A percentile compares a stretch with the other conserved stretches of the same genome.
These are phyloP conservation scores for Pseudevernia furfuracea DNA, from an alignment of 495 filamentous ascomycete genomes.

Conservation along the genomic window DNA sequence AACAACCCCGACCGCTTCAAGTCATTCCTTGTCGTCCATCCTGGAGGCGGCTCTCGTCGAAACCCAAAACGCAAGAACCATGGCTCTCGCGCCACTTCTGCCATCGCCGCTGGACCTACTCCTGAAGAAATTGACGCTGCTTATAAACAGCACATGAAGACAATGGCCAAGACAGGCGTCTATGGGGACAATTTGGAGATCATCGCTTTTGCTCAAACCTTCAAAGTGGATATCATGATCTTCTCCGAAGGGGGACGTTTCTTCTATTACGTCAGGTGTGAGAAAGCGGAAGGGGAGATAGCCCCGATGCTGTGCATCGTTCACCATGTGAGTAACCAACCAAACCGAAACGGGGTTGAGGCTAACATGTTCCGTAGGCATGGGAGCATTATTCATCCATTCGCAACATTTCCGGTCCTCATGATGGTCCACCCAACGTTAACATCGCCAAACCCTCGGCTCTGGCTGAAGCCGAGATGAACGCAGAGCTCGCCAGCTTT, in stretches of 20 bases:
- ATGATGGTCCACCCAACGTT: conserved; percentile 48
- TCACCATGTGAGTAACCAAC: conserved; percentile 53
- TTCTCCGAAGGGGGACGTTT: conserved; percentile 44
- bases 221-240: conserved; percentile 56
- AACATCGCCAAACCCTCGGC: conserved; percentile 26
- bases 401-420: conserved; percentile 52
- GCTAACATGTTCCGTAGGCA: conserved; percentile 33
- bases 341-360: conserved; percentile 12
- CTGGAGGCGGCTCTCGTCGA: conserved; percentile 51
- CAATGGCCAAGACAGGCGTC: conserved; percentile 54
- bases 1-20: conserved; percentile 56
- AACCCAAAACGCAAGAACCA: conserved; percentile 56
- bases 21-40: conserved; percentile 52
- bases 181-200: conserved; percentile 71
- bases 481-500: conserved; percentile 35
- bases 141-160: conserved; percentile 54
- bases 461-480: conserved; percentile 25
- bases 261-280: conserved; percentile 39
- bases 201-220: conserved; percentile 57
- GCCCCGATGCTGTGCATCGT: conserved; percentile 53
- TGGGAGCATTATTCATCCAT: conserved; percentile 75
- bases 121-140: conserved; percentile 52
- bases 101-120: conserved; percentile 38
- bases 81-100: conserved; percentile 35
- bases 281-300: conserved; percentile 28